Percentiles rank a stretch among this genome's conserved stretches.
Conservation (phyloP, 2,329 filamentous ascomycete genomes). For the Botrytis cinerea region DNA sequence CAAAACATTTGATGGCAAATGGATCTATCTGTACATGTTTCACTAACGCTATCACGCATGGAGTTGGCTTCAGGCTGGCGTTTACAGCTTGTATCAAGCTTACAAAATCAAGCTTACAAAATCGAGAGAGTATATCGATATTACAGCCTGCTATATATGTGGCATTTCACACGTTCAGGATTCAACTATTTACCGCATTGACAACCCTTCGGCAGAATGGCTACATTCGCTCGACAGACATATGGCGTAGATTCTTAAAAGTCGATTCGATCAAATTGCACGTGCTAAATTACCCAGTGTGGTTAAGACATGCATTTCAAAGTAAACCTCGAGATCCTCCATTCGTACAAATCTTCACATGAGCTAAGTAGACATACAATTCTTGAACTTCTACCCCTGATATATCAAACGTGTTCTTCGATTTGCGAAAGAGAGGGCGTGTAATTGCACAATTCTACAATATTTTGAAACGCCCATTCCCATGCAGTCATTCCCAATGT, state of each 20-base stretch:
- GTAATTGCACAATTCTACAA: conserved; percentile 27
- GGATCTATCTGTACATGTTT: neutral
- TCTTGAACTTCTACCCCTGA: neutral
- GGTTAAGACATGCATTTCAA: neutral
- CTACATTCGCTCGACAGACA: neutral
- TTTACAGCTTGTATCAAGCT: neutral
- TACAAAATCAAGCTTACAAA: no score
- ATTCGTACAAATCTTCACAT: neutral
- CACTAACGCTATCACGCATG: neutral
- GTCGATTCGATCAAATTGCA: neutral
- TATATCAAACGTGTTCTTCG: neutral
- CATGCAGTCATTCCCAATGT: conserved; percentile 30
- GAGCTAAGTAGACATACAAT: neutral
- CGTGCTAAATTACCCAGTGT: neutral
- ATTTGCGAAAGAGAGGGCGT: conserved; percentile 12
- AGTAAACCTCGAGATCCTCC: neutral
- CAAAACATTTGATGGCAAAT: neutral
- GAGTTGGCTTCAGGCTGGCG: neutral
- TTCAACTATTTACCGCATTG: no score
- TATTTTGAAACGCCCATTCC: conserved; percentile 29
- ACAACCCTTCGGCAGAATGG: neutral
- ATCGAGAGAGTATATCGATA: neutral
- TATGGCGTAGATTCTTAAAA: neutral
- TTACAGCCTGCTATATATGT: neutral
- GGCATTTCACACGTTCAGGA: neutral